Evolutionary conservation across 768 basidiomycete species (phyloP), one percentile per base, ranked within the genome.

Genomic region (Naganishia randhawae): DNA sequence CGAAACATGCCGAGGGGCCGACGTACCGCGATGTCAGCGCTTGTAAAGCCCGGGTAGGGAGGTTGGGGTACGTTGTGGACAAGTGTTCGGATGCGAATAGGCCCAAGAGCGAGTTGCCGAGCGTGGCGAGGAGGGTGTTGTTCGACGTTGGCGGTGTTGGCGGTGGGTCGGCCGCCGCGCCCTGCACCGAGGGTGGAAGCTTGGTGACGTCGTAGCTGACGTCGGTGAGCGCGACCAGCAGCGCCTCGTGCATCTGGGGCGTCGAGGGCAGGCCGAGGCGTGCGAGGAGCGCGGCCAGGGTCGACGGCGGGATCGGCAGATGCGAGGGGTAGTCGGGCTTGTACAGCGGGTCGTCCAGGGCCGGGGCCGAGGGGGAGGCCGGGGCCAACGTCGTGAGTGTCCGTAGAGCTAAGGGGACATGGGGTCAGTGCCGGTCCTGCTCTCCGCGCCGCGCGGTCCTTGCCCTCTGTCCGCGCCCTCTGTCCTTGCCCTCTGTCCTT

Each of bases 1-100:
- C 86, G 45, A 90, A 87, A 75, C 91, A 92, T 6, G 89, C 88
- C 71, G 85, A 82, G 17, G 91, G 88, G 16, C 95, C 95, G 35
- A 93, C 94, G 79, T 91, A 90, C 64, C 92, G 91, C 48, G 90
- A 92, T 67, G 95, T 86, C 16, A 91, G 92, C 7, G 91, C 89
- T 81, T 96, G 94, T 73, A 91, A 81, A 27, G 92, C 92, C 65
- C 91, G 87, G 25, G 91, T 92, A 1, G 95, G 95, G 31, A 98
- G 85, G 75, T 94, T 88, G 0, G 95, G 95, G 79, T 89, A 97
- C 51, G 86, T 83, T 14, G 87, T 83, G 65, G 89, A 84, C 45
- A 96, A 81, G 76, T 88, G 86, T 81, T 98, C 94, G 2, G 90
- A 81, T 10, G 91, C 89, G 77, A 96, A 93, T 33, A 96, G 83